Conservation (phyloP, 106 monocot species). For the Amphibolis antarctica region DNA sequence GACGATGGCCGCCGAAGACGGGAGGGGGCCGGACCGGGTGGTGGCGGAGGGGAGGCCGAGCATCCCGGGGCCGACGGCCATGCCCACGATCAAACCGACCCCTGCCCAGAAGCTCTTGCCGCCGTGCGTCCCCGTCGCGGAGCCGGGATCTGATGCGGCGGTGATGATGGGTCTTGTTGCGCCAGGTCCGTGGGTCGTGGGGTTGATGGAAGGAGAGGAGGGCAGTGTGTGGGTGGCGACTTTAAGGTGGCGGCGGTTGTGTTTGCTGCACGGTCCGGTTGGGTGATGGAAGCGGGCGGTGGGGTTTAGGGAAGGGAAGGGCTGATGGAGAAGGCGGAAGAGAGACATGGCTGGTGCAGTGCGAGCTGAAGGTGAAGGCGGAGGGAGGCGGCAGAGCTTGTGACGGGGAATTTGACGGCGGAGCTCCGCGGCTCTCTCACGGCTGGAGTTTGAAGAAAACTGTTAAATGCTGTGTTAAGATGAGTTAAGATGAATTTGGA, state of each 20-base stretch:
- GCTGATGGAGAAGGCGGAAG: too few relatives aligned
- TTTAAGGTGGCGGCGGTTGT: neutral
- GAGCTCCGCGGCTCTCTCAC: too few relatives aligned
- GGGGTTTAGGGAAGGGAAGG: too few relatives aligned
- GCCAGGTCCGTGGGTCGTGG: neutral
- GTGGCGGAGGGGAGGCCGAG: conserved; percentile 70
- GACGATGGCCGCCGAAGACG: conserved; percentile 51
- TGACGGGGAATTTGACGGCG: too few relatives aligned
- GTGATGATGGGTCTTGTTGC: neutral
- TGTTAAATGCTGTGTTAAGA: too few relatives aligned
- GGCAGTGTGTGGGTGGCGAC: neutral
- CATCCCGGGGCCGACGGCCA: conserved; percentile 76
- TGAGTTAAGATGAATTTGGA: too few relatives aligned
- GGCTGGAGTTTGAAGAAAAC: too few relatives aligned
- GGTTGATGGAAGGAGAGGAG: neutral
- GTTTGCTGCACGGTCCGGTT: too few relatives aligned
- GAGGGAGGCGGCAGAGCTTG: too few relatives aligned
- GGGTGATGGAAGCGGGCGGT: too few relatives aligned
- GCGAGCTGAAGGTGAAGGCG: too few relatives aligned
- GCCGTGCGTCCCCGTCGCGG: neutral
- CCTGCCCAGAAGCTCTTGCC: conserved; percentile 44
- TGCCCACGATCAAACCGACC: conserved; percentile 57
- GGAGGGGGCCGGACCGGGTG: conserved; percentile 41
- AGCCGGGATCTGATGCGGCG: neutral
- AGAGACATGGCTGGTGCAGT: too few relatives aligned